phyloP scores from a whole-genome alignment of 805 yeast species.

The Metschnikowia sp. region DNA sequence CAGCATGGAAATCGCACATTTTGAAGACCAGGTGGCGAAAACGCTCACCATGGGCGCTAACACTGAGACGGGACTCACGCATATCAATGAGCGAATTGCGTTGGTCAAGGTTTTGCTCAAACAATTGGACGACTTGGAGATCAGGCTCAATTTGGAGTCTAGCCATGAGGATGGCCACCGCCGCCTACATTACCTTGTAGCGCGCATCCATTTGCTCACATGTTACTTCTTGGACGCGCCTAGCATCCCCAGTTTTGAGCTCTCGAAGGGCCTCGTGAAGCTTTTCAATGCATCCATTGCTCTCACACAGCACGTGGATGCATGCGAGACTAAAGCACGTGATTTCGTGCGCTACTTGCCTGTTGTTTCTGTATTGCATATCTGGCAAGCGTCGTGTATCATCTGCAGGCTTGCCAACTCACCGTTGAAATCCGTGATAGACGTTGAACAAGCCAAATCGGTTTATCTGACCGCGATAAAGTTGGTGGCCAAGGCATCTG shows the following conservation, averaged over 20 bases:
- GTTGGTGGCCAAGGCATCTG: slow-evolving; percentile 73
- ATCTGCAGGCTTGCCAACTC: slow-evolving; percentile 79
- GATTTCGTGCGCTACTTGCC: slow-evolving; percentile 77
- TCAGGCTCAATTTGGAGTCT: slow-evolving; percentile 41
- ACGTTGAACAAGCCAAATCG: slow-evolving; percentile 66
- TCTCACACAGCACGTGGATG: slow-evolving; percentile 62
- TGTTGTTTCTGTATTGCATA: slow-evolving; percentile 70
- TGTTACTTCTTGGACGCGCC: slow-evolving; percentile 74
- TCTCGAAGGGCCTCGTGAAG: slow-evolving; percentile 68
- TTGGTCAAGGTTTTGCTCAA: slow-evolving; percentile 64
- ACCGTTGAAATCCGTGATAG: slow-evolving; percentile 61
- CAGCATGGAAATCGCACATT: slow-evolving; percentile 78
- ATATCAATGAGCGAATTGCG: slow-evolving; percentile 69
- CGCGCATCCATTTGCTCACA: slow-evolving; percentile 78
- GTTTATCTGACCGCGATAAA: slow-evolving; percentile 65
- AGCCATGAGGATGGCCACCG: slow-evolving; percentile 59
- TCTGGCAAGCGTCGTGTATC: slow-evolving; percentile 92
- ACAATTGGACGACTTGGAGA: slow-evolving; percentile 75
- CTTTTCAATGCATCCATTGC: slow-evolving; percentile 78
- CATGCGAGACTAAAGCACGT: slow-evolving; percentile 56
- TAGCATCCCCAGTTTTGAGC: slow-evolving; percentile 51
- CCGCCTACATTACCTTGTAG: slow-evolving; percentile 62
- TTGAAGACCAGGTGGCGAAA: slow-evolving; percentile 81
- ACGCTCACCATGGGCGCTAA: slow-evolving; percentile 69
- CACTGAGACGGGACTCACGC: slow-evolving; percentile 64